Base-by-base conservation (phyloP, 2,329 filamentous ascomycete species). In the Plectosphaerella sp. region DNA sequence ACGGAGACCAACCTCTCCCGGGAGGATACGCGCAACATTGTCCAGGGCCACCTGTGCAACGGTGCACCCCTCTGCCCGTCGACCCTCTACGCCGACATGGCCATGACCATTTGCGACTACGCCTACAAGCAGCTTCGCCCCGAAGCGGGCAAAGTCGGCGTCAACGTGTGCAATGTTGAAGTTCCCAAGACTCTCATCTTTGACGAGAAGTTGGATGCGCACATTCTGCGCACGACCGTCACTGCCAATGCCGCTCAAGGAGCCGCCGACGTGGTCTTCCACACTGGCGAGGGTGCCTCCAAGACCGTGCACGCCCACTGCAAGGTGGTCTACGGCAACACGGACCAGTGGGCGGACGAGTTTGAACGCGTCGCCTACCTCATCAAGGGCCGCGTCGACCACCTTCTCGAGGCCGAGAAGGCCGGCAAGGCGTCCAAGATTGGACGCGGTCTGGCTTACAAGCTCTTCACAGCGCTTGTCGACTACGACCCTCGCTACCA, bases 381-480 rank as follows among this genome's bases (percentile, higher is more conserved):
- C 36, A 83, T 93, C 63, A 81, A 83, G 61, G 77, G 75, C 20
- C 80, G 84, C 52, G 77, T 87, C 51, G 74, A 84, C 18, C 69
- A 74, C 24, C 76, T 87, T 3, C 72, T 77, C 59, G 71, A 80
- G 56, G 86, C 83, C 54, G 85, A 87, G 51, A 72, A 80, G 60
- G 77, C 74, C 35, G 87, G 87, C 39, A 78, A 80, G 52, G 86
- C 87, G 25, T 87, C 88, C 65, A 87, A 88, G 70, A 80, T 91
- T 56, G 81, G 87, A 48, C 83, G 87, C 24, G 87, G 87, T 35
- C 82, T 91, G 72, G 86, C 87, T 14, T 94, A 94, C 78, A 92
- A 91, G 71, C 78, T 83, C 1, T 82, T 83, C 59, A 50, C 57
- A 9, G 61, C 67, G 11, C 67, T 84, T 1, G 82, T 84, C 6